Evolutionary conservation across 2,329 filamentous ascomycete species (phyloP), one percentile per base, ranked within the genome.

Genomic region (Knoxdaviesia capensis): DNA sequence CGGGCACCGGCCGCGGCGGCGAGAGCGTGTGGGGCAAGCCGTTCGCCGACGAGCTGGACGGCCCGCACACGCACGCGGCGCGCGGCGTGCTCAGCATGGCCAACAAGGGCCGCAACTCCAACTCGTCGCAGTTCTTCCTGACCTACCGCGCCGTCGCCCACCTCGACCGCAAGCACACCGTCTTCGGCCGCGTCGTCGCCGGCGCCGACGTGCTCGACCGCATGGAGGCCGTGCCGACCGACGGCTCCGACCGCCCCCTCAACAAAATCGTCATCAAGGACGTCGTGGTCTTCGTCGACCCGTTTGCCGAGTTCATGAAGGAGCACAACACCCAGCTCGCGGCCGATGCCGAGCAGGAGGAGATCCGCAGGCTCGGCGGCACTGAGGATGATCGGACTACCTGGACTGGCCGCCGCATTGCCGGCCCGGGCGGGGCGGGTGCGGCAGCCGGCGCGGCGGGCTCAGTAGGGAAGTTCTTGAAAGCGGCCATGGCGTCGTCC

Each of bases 71-170:
- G n/a, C 90, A 98, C 52, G 80, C 85, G 53, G 63, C 69, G 0
- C 69, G 87, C 31, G 90, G 90, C 8, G 72, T 87, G 1, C 55
- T 92, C 30, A 86, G 80, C 50, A 98, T 98, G 90, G 90, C 90
- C 36, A 98, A 98, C 60, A 98, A 98, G 56, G 90, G 90, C 45
- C 94, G 94, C 55, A 88, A 94, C 54, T 96, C 88, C 28, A 98
- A 98, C 60, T 90, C 83, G 6, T 84, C 76, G 50, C 90, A 98
- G 59, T 98, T 78, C 56, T 98, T 96, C 65, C 81, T 98, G 54
- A 83, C 80, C 0, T 98, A 98, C 58, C 78, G 84, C 41, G 68
- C 81, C 1, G 74, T 79, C 0, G 77, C 80, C 48, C 90, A 98
- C 60, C 70, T 98, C 1, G 85, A 98, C 58, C 72, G 79, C 45